Base-by-base conservation (phyloP, 1,139 yeast genomes). In the Geotrichum restrictum region DNA sequence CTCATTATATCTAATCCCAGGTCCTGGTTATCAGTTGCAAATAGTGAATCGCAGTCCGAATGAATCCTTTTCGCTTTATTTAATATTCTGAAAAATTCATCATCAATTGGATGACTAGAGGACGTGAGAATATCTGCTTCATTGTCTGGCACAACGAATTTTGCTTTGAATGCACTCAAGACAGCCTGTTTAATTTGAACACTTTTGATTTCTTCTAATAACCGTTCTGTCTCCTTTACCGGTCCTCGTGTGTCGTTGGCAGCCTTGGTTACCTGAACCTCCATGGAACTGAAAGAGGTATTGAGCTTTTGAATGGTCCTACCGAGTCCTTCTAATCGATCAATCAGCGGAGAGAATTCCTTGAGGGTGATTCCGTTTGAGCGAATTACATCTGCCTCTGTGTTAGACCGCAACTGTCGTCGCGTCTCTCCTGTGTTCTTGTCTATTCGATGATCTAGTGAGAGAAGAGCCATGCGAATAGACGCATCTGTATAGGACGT, bases 1-100 rank as follows among this genome's bases (percentile, higher is more conserved):
- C 76, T 71, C 80, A 89, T 80, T 48, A 91, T 80, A 45, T 81
- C 80, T 37, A 79, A 66, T 1, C 97, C 96, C 27, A 88, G 71
- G 49, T 76, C 76, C n/a, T 84, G 85, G 63, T 48, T 53, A 43
- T 83, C 83, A 62, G 82, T 75, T 7, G 85, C 78, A 37, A 87
- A 74, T 48, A 88, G 72, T 22, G 84, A 78, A 54, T 84, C 81
- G 57, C 95, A 87, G 57, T 83, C 80, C 38, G 78, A 76, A 62
- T 83, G 81, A 27, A 89, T 84, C 31, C 64, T 64, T 60, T 84
- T 83, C 13, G 88, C 84, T 61, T 82, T 83, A 21, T 71, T 69
- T 45, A 91, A 71, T 0, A 81, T 77, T 6, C 64, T 63, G 60
- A 88, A 88, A 64, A 85, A 89, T 41, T 81, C 85, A 56, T 80